Conservation (phyloP, 2,329 filamentous ascomycete species). For the Dactylellina parvicollis region DNA sequence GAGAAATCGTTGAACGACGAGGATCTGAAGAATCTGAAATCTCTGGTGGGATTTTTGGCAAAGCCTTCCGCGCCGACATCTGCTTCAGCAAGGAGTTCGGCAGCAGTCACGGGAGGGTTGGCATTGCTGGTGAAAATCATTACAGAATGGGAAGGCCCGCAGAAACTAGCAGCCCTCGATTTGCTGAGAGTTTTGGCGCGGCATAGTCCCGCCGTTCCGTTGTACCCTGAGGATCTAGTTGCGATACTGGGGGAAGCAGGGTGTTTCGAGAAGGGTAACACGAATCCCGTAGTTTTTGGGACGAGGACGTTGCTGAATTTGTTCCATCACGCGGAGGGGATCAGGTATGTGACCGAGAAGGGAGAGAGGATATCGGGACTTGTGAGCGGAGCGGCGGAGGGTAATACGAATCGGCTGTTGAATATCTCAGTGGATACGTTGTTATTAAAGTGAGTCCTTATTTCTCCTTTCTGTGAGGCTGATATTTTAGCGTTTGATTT, state of each 20-base stretch:
- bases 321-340: slow-evolving; percentile 78
- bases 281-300: slow-evolving; percentile 89
- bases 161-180: slow-evolving; percentile 85
- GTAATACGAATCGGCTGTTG: slow-evolving; percentile 76
- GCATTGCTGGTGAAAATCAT: slow-evolving; percentile 76
- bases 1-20: slow-evolving; percentile 77
- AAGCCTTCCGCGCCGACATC: slow-evolving; percentile 61
- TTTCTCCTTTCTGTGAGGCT: background rate
- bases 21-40: slow-evolving; percentile 72
- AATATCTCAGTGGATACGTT: slow-evolving; percentile 83
- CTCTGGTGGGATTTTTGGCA: slow-evolving; percentile 73
- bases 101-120: slow-evolving; percentile 67
- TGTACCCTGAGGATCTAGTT: slow-evolving; percentile 70
- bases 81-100: slow-evolving; percentile 62
- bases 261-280: slow-evolving; percentile 68
- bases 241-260: slow-evolving; percentile 69
- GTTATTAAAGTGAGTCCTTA: slow-evolving; percentile 75
- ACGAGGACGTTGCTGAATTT: slow-evolving; percentile 83
- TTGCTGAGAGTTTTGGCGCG: slow-evolving; percentile 83
- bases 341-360: slow-evolving; percentile 69
- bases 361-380: slow-evolving; percentile 72
- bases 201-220: slow-evolving; percentile 72
- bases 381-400: slow-evolving; percentile 67
- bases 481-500: background rate
- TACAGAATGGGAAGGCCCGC: slow-evolving; percentile 80